These are phyloP conservation scores for Fusarium domesticum DNA, from an alignment of 2,329 filamentous ascomycete genomes.

Conservation along the genomic window DNA sequence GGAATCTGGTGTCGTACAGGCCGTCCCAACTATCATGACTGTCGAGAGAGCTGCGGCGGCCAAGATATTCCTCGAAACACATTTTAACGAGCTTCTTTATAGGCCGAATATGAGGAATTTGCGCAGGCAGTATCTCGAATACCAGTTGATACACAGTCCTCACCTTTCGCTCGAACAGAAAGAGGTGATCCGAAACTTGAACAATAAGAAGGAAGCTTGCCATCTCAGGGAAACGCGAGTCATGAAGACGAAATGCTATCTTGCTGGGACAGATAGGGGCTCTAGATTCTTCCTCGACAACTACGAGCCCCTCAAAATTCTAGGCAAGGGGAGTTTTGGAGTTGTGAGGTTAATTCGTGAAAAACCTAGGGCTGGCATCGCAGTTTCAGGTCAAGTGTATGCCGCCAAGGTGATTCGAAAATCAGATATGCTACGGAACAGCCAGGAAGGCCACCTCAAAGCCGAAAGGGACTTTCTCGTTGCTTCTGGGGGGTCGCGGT, in stretches of 20 bases:
- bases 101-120: slow-evolving; percentile 36
- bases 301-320: slow-evolving; percentile 77
- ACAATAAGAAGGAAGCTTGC: slow-evolving; percentile 65
- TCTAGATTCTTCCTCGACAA: slow-evolving; percentile 24
- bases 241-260: slow-evolving; percentile 59
- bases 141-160: slow-evolving; percentile 54
- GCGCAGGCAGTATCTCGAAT: slow-evolving; percentile 36
- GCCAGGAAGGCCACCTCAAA: slow-evolving; percentile 87
- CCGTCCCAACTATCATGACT: slow-evolving; percentile 47
- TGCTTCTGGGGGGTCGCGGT: slow-evolving; percentile 79
- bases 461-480: slow-evolving; percentile 92
- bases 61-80: slow-evolving; percentile 82
- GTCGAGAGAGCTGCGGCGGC: slow-evolving; percentile 76
- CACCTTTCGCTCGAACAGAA: slow-evolving; percentile 55
- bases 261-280: slow-evolving; percentile 7
- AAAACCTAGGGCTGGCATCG: slow-evolving; percentile 38
- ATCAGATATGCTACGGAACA: slow-evolving; percentile 84
- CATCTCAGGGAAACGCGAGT: slow-evolving; percentile 71
- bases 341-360: slow-evolving; percentile 83
- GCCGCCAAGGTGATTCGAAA: slow-evolving; percentile 98
- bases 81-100: slow-evolving; percentile 70
- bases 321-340: slow-evolving; percentile 94
- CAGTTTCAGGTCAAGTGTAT: slow-evolving; percentile 58
- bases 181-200: slow-evolving; percentile 53
- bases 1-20: slow-evolving; percentile 27